Conservation (phyloP, 352 stramenopile genomes). For the Phytophthora citricola region DNA sequence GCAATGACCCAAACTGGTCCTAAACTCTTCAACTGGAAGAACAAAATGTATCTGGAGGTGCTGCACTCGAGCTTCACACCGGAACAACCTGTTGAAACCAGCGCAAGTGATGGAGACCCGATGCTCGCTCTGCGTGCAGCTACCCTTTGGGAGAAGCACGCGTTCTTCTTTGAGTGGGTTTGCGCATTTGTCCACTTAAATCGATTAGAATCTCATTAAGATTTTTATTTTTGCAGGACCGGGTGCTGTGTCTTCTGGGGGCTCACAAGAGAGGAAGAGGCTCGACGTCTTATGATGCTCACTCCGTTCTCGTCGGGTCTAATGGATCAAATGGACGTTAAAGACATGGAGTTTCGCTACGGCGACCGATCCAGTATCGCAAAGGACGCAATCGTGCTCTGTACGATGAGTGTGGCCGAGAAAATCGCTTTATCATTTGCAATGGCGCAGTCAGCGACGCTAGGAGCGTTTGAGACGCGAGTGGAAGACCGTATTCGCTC, state of each 20-base stretch:
- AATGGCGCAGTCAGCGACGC: conserved; percentile 92
- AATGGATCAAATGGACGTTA: conserved; percentile 58
- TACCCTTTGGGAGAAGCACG: conserved; percentile 58
- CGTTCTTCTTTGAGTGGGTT: conserved; percentile 75
- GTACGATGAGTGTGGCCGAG: conserved; percentile 73
- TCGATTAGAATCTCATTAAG: background rate
- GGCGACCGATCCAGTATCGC: conserved; percentile 53
- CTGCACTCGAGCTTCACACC: conserved; percentile 52
- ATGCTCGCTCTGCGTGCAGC: conserved; percentile 10
- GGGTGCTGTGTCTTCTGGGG: conserved; percentile 80
- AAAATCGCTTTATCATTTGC: conserved; percentile 93
- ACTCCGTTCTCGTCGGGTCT: conserved; percentile 53
- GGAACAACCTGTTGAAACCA: conserved; percentile 5
- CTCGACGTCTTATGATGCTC: conserved; percentile 53
- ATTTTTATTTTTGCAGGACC: conserved; percentile 40
- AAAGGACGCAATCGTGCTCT: conserved; percentile 87
- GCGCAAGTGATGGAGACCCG: conserved; percentile 2
- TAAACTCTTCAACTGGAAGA: conserved; percentile 47
- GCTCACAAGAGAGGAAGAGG: conserved; percentile 63
- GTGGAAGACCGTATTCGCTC: conserved; percentile 86
- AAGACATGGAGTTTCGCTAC: conserved; percentile 76
- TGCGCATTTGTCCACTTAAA: background rate
- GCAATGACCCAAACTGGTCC: conserved; percentile 4
- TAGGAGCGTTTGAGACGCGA: conserved; percentile 92
- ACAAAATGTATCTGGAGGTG: conserved; percentile 81